These are phyloP conservation scores for Pichia sp. DNA, from an alignment of 1,139 yeast genomes.

Conservation along the genomic window DNA sequence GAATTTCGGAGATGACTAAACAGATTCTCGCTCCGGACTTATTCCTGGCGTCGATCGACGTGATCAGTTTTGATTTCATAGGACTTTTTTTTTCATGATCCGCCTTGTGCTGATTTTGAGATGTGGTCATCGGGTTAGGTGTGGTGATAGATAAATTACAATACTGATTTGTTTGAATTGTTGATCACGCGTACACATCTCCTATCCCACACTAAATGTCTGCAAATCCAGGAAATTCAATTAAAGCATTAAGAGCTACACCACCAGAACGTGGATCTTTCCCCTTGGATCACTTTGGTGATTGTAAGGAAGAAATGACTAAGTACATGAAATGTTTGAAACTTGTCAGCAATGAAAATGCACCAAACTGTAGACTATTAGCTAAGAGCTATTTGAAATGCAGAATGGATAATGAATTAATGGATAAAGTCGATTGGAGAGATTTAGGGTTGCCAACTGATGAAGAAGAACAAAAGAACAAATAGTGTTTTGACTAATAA, in stretches of 20 bases:
- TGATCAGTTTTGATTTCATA: no score
- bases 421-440: constrained; percentile 75
- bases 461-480: constrained; percentile 15
- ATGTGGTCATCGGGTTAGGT: no score
- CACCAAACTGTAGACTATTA: constrained; percentile 78
- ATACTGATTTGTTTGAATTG: no score
- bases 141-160: no score
- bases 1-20: no score
- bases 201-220: constrained; percentile 26
- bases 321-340: constrained; percentile 75
- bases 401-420: constrained; percentile 83
- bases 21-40: no score
- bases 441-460: constrained; percentile 79
- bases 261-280: constrained; percentile 97
- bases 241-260: constrained; percentile 64
- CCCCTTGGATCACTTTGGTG: constrained; percentile 79
- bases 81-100: no score
- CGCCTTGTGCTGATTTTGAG: no score
- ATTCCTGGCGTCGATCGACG: no score
- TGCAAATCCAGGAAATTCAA: constrained; percentile 37
- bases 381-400: constrained; percentile 81
- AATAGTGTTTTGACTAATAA: not conserved
- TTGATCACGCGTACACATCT: not conserved
- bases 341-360: constrained; percentile 72
- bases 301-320: constrained; percentile 70